These are phyloP conservation scores for Globisporangium uncinulatum DNA, from an alignment of 352 stramenopile species.

Conservation along the genomic window DNA sequence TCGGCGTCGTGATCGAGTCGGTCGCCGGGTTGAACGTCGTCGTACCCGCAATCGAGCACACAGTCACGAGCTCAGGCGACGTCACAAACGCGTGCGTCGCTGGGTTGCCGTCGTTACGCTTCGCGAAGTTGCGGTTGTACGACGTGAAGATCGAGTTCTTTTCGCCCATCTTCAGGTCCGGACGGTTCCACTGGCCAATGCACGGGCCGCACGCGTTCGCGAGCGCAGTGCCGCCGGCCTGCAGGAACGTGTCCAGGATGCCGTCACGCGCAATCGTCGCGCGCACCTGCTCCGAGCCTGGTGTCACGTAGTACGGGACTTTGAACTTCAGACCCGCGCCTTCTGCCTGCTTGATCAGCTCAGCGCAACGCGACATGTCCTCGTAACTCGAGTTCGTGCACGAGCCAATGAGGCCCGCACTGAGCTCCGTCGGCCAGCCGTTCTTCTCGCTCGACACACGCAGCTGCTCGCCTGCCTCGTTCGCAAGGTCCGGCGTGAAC, in stretches of 20 bases:
- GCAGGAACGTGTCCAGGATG: slow-evolving; percentile 86
- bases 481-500: slow-evolving; percentile 89
- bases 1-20: slow-evolving; percentile 83
- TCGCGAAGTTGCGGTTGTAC: slow-evolving; percentile 95
- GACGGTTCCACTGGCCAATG: slow-evolving; percentile 94
- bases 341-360: slow-evolving; percentile 84
- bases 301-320: slow-evolving; percentile 90
- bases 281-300: slow-evolving; percentile 90
- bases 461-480: slow-evolving; percentile 72
- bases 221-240: slow-evolving; percentile 85
- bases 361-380: slow-evolving; percentile 89
- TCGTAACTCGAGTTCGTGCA: slow-evolving; percentile 96
- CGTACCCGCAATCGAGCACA: slow-evolving; percentile 82
- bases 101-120: slow-evolving; percentile 93
- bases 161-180: slow-evolving; percentile 76
- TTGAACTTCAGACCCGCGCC: slow-evolving; percentile 88
- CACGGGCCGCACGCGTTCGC: slow-evolving; percentile 92
- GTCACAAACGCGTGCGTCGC: slow-evolving; percentile 92
- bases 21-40: slow-evolving; percentile 90
- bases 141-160: slow-evolving; percentile 95
- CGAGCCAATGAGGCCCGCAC: slow-evolving; percentile 90
- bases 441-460: slow-evolving; percentile 77
- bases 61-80: slow-evolving; percentile 89
- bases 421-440: slow-evolving; percentile 87
- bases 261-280: slow-evolving; percentile 90